Evolutionary conservation across 148 eudicot genomes (phyloP).

Genomic region (Fagopyrum homotropicum): DNA sequence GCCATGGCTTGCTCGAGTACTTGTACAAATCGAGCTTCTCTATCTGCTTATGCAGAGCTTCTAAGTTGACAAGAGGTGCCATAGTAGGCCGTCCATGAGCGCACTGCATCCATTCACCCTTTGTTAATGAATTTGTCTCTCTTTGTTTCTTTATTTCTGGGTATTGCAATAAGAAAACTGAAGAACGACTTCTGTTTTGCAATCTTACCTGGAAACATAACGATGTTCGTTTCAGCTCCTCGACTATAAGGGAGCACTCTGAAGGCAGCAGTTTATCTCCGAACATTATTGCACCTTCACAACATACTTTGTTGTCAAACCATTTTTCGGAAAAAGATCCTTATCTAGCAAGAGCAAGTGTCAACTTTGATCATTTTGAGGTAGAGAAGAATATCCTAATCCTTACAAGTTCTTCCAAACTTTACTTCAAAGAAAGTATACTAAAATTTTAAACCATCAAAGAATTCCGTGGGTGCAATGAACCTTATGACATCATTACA

Average conservation of each 20-base stretch:
- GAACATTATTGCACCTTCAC: conserved; percentile 95
- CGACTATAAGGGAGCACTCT: conserved; percentile 88
- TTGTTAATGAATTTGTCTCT: not conserved
- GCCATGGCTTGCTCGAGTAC: conserved; percentile 41
- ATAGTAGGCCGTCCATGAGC: conserved; percentile 99
- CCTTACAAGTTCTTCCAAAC: not conserved
- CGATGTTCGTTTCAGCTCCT: conserved; percentile 82
- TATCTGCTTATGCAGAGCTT: conserved; percentile 53
- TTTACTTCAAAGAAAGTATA: not conserved
- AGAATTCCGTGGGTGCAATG: not conserved
- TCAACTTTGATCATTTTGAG: not conserved
- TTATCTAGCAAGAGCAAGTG: not conserved
- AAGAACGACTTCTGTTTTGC: not conserved
- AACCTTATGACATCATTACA: not conserved
- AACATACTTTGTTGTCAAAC: not conserved
- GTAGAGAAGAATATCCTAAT: not conserved
- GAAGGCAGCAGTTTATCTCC: conserved; percentile 90
- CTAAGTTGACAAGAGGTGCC: conserved; percentile 69
- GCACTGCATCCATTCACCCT: conserved; percentile 43
- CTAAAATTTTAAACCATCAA: not conserved
- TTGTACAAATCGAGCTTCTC: conserved; percentile 35
- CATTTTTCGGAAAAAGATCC: not conserved
- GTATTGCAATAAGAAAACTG: not conserved
- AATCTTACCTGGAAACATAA: conserved; percentile 81
- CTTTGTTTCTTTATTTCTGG: not conserved